A percentile compares a stretch with the other conserved stretches of the same genome.
These are phyloP conservation scores for Barbarea vulgaris DNA, from an alignment of 345 rosid species.

Conservation along the genomic window DNA sequence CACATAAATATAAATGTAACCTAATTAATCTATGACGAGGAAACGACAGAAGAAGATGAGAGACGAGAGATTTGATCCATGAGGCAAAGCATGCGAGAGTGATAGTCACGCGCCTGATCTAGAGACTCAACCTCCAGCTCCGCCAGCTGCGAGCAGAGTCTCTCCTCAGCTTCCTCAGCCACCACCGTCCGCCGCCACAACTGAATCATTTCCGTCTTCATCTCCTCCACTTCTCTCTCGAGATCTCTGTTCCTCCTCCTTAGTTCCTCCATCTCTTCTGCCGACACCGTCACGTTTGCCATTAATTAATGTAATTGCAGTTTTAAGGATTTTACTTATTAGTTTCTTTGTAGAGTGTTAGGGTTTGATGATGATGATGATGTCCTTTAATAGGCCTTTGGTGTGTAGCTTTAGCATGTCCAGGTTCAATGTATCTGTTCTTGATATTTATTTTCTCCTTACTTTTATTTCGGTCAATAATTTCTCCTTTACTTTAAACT, in stretches of 20 bases:
- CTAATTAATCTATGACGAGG: not conserved
- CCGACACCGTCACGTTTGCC: conserved; percentile 1
- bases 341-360: not conserved
- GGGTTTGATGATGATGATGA: conserved; percentile 1
- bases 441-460: not conserved
- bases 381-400: conserved; percentile 20
- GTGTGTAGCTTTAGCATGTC: conserved; percentile 19
- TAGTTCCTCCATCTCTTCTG: conserved; percentile 35
- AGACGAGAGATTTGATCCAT: conserved; percentile 55
- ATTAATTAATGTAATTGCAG: not conserved
- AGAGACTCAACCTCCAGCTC: conserved; percentile 86
- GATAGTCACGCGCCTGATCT: conserved; percentile 63
- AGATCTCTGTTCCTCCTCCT: conserved; percentile 59
- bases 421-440: conserved; percentile 33
- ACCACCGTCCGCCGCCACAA: conserved; percentile 56
- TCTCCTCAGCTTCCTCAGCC: conserved; percentile 83
- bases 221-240: conserved; percentile 44
- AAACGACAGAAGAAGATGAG: conserved; percentile 4
- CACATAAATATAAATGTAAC: not conserved
- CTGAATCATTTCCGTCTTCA: conserved; percentile 31
- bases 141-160: conserved; percentile 79
- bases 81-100: conserved; percentile 55
- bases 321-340: conserved; percentile 1
- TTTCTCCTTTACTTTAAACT: not conserved
- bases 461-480: conserved; percentile 6